Conservation (phyloP, 108 stramenopile species). For the Nitzschia sp. region DNA sequence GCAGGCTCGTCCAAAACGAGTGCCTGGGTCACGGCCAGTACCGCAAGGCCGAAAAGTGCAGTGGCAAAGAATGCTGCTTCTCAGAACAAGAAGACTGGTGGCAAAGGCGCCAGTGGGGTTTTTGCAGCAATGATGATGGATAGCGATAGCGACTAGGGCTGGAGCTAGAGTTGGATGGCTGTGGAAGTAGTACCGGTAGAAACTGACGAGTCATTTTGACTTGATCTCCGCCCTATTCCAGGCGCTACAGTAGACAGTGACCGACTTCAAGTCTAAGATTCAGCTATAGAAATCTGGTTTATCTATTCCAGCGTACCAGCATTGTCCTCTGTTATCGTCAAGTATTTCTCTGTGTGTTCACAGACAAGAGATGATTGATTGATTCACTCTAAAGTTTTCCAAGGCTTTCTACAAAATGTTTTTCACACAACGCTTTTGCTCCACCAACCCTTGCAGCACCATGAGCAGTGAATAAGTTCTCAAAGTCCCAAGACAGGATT, state of each 20-base stretch:
- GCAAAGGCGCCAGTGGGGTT: slow-evolving; percentile 54
- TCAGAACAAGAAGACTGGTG: slow-evolving; percentile 26
- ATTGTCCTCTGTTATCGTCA: too few species aligned
- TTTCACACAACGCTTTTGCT: not conserved
- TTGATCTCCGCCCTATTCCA: too few species aligned
- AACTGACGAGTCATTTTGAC: too few species aligned
- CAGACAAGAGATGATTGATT: too few species aligned
- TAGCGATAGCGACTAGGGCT: slow-evolving; percentile 70
- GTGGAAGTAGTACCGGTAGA: too few species aligned
- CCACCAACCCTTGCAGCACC: not conserved
- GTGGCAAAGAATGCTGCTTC: slow-evolving; percentile 11
- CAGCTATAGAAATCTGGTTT: too few species aligned
- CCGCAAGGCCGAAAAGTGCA: slow-evolving; percentile 29
- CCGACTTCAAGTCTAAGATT: too few species aligned
- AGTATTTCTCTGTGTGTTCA: too few species aligned
- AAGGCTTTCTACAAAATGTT: slow-evolving; percentile 4
- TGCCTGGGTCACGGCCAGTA: slow-evolving; percentile 45
- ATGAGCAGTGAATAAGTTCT: not conserved
- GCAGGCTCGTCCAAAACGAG: slow-evolving; percentile 2
- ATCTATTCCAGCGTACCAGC: too few species aligned
- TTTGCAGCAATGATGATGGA: slow-evolving; percentile 91
- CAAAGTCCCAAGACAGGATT: slow-evolving; percentile 2
- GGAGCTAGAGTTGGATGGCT: too few species aligned
- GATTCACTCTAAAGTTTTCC: not conserved
- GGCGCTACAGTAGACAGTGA: too few species aligned